phyloP scores from a whole-genome alignment of 2,329 filamentous ascomycete genomes.

The Graphiopsis chlorocephala region DNA sequence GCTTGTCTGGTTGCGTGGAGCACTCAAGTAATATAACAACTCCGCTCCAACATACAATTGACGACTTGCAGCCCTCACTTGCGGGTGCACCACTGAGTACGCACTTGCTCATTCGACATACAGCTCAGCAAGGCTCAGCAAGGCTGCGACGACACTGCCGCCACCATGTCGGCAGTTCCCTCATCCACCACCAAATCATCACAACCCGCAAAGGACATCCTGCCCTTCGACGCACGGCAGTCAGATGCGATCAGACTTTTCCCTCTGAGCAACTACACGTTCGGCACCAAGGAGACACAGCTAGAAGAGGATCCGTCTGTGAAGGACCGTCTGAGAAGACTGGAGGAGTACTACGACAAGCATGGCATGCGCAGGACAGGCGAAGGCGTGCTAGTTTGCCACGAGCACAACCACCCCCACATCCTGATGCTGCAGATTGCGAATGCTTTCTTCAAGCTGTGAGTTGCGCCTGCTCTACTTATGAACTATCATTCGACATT shows the following conservation, averaged over 20 bases:
- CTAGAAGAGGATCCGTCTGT: slow-evolving; percentile 97
- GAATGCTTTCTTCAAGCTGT: slow-evolving; percentile 98
- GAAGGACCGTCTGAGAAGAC: slow-evolving; percentile 81
- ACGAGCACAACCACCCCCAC: slow-evolving; percentile 98
- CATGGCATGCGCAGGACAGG: slow-evolving; percentile 97
- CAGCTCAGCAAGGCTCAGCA: too few relatives aligned
- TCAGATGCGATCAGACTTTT: slow-evolving; percentile 80
- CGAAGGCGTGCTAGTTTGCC: slow-evolving; percentile 94
- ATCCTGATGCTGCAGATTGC: slow-evolving; percentile 99
- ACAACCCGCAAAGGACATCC: slow-evolving; percentile 24
- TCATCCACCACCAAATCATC: slow-evolving; percentile 27
- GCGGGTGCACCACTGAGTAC: background rate
- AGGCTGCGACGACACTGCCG: background rate
- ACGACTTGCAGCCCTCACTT: background rate
- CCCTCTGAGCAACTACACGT: slow-evolving; percentile 97
- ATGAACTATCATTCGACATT: too few relatives aligned
- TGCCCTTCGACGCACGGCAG: slow-evolving; percentile 84
- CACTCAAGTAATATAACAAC: too few relatives aligned
- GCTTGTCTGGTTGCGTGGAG: background rate
- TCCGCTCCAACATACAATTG: too few relatives aligned
- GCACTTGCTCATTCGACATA: background rate
- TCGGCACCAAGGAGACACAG: slow-evolving; percentile 96
- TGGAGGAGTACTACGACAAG: slow-evolving; percentile 90
- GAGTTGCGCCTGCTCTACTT: slow-evolving; percentile 26
- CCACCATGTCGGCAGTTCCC: slow-evolving; percentile 31